Evolutionary conservation across 108 stramenopile genomes (phyloP).

Genomic region (Thalassiosira profunda): DNA sequence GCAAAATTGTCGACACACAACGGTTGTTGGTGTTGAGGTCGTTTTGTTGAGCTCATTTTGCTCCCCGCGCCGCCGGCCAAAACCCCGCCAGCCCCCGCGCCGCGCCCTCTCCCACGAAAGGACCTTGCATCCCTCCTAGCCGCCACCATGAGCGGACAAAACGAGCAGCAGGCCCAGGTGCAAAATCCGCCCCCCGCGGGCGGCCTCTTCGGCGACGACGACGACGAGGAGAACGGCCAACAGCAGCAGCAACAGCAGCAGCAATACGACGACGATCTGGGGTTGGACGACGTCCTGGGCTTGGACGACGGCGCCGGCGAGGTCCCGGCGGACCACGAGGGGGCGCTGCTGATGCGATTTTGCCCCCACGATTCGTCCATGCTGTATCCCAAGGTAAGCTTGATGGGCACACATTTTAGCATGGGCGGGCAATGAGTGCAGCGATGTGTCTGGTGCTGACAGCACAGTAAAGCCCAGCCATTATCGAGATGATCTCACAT

Average conservation of each 20-base stretch:
- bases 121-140: conserved; percentile 10
- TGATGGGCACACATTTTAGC: neutral
- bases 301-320: conserved; percentile 38
- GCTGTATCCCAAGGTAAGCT: conserved; percentile 87
- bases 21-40: too few relatives aligned
- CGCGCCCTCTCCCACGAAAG: too few relatives aligned
- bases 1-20: too few relatives aligned
- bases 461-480: neutral
- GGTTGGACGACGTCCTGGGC: conserved; percentile 70
- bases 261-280: conserved; percentile 54
- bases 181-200: neutral
- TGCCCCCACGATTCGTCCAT: conserved; percentile 94
- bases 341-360: conserved; percentile 84
- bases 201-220: conserved; percentile 55
- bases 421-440: too few relatives aligned
- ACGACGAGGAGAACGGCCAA: conserved; percentile 59
- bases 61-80: too few relatives aligned
- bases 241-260: conserved; percentile 31
- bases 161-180: conserved; percentile 18
- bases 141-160: conserved; percentile 22
- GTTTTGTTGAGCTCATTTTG: too few relatives aligned
- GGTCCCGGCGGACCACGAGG: conserved; percentile 24
- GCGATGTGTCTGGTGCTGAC: too few relatives aligned
- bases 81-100: too few relatives aligned
- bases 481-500: neutral